Base-by-base conservation (phyloP, 2,329 filamentous ascomycete genomes). In the Ciborinia camelliae region DNA sequence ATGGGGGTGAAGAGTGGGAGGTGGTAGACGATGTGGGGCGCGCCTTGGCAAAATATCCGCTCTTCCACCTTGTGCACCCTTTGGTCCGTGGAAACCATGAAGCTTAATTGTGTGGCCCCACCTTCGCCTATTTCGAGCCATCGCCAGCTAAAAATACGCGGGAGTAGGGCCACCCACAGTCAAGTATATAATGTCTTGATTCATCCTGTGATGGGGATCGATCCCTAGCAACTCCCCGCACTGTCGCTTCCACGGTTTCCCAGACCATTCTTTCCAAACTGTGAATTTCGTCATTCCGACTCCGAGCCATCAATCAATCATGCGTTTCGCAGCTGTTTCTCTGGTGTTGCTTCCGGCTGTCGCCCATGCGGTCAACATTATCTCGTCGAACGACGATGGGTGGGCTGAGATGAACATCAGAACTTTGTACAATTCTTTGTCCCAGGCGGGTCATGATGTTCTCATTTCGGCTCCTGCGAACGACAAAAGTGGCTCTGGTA, bases 361-460 rank as follows among this genome's bases (percentile, higher is more conserved):
- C n/a, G 55, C 41, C 14, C 41, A 59, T 5, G 55, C 41, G 7
- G 4, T 59, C 14, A 59, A 59, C 23, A 59, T 59, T 14, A 26
- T 59, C 15, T 47, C 41, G 9, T 23, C 28, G 2, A 59, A 59
- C n/a, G 55, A 59, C 18, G 55, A 59, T 18, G 55, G 55, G 0
- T 59, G 55, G 55, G 55, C 55, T 7, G 55, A 59, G 28, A 59
- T 48, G 14, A 48, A 48, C 30, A 59, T 59, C 20, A 32, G 55
- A 59, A 20, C 28, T 32, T 32, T 59, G 43, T 59, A 59, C 55
- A 35, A 35, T 47, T 35, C 55, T 35, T n/a, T 59, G 14, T 35
- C 55, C n/a, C 47, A 9, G 10, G 28, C 28, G 20, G 55, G 55
- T 7, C 28, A 59, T 47, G 55, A 59, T 37, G 55, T 59, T 59